Evolutionary conservation across 2,329 filamentous ascomycete species (phyloP), one percentile per base, ranked within the genome.

Genomic region (Cladosporium sp.): DNA sequence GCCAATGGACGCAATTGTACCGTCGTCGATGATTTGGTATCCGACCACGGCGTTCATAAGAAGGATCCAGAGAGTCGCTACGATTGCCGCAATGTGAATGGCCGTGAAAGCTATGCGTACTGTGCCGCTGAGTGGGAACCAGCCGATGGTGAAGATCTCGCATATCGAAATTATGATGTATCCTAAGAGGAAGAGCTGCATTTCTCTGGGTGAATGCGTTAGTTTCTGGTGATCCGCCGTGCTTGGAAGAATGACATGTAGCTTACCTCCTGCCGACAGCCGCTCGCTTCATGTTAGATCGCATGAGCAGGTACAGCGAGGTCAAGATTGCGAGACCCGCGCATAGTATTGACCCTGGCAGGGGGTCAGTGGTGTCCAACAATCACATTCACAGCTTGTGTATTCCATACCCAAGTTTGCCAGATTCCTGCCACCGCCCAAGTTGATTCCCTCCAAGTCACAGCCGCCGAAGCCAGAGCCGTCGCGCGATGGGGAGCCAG

Each of bases 91-190:
- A 52, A 99, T 82, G 68, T 99, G 93, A 34, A 93, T 85, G 29
- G 87, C 91, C 12, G 88, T 88, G 66, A 99, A 99, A 7, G 81
- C 89, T 62, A 88, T 79, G 67, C 90, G 83, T 52, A 88, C 86
- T 43, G 73, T 81, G 47, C 77, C 73, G 58, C 80, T 74, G 17
- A 96, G 73, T 2, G 92, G 90, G 62, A 99, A 92, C 24, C 85
- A 88, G 59, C 93, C 93, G 30, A 97, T 84, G 0, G 90, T 91
- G 73, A 99, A 96, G 64, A 99, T 96, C 69, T 97, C 93, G 72
- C 91, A 96, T 63, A 99, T 88, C 62, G 88, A 84, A 54, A 97
- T 84, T 52, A 97, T 71, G 51, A 95, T 86, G 68, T 89, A 99
- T 44, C 87, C 85, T 37, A 88, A 56, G 44, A 99, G 80, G 73